phyloP scores from a whole-genome alignment of 176 grass and related monocot species.

The Cymbopogon citratus region DNA sequence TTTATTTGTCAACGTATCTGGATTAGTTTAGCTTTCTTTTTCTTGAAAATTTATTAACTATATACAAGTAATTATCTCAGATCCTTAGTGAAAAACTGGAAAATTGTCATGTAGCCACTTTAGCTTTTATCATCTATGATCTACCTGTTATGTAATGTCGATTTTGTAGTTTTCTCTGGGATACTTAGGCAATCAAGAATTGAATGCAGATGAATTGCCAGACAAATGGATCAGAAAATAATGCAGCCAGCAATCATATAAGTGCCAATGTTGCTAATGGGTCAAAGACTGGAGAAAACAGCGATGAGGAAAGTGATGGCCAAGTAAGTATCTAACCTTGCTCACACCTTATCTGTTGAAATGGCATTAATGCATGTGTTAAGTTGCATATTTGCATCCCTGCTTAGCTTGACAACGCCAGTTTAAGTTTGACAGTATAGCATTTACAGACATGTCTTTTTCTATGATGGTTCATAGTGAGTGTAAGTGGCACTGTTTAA shows the following conservation, averaged over 20 bases:
- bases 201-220: slow-evolving; percentile 60
- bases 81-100: background rate
- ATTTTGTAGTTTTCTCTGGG: background rate
- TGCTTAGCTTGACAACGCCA: background rate
- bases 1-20: background rate
- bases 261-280: slow-evolving; percentile 58
- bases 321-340: slow-evolving; percentile 48
- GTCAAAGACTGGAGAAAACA: slow-evolving; percentile 61
- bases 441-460: background rate
- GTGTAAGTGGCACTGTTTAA: background rate
- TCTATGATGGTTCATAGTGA: background rate
- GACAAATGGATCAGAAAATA: slow-evolving; percentile 69
- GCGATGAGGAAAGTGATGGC: slow-evolving; percentile 53
- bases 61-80: background rate
- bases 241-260: slow-evolving; percentile 70
- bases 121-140: background rate
- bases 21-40: background rate
- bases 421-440: background rate
- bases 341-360: slow-evolving; percentile 1
- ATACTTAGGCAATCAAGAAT: slow-evolving; percentile 16
- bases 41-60: background rate
- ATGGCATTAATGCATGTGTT: slow-evolving; percentile 5
- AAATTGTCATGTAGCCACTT: background rate
- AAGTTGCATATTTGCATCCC: background rate
- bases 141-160: background rate